Evolutionary conservation across 257 asterid species (phyloP).

Genomic region (Nicotiana attenuata): DNA sequence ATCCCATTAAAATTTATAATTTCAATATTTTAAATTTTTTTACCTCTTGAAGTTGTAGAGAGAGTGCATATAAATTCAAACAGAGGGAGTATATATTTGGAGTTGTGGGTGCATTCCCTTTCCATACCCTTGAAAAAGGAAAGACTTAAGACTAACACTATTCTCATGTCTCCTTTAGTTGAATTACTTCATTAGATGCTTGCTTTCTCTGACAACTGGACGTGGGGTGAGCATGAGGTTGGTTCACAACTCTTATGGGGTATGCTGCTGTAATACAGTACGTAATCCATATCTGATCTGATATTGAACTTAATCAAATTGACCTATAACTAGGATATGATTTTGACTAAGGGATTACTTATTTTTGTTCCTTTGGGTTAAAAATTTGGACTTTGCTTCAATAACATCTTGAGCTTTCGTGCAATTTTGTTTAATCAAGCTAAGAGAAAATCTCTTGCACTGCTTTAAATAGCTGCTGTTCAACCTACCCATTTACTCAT

Average conservation of each 20-base stretch:
- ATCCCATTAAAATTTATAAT: neutral
- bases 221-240: neutral
- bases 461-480: neutral
- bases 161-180: constrained; percentile 1
- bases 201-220: neutral
- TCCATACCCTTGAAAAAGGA: neutral
- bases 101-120: neutral
- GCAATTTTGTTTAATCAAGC: neutral
- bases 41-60: neutral
- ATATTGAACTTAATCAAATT: neutral
- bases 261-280: neutral
- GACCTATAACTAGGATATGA: neutral
- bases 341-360: neutral
- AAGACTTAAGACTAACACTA: neutral
- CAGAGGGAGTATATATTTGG: neutral
- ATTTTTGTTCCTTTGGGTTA: neutral
- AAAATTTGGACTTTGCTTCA: neutral
- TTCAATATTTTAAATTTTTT: neutral
- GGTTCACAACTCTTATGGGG: neutral
- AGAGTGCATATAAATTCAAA: neutral
- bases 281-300: neutral
- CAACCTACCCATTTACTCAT: neutral
- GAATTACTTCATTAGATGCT: neutral
- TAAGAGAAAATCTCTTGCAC: neutral
- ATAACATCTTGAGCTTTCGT: neutral